Conservation (phyloP, 768 basidiomycete genomes). For the Amanita thiersii region DNA sequence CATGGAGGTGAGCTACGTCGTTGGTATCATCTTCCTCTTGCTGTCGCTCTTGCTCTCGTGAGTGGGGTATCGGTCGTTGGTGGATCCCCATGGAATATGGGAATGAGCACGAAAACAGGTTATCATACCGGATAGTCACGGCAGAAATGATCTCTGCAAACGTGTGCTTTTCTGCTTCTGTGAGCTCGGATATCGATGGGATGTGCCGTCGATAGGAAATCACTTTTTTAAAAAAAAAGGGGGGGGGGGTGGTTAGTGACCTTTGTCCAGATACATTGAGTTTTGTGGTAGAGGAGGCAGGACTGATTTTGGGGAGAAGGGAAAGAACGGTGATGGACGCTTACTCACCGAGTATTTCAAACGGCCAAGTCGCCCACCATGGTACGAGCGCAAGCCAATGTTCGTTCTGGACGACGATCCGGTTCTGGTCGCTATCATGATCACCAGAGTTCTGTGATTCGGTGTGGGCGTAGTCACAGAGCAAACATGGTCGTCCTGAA, state of each 20-base stretch:
- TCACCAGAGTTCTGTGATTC: constrained; percentile 40
- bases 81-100: constrained; percentile 95
- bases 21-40: constrained; percentile 32
- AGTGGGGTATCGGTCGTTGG: constrained; percentile 59
- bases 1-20: constrained; percentile 70
- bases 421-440: constrained; percentile 32
- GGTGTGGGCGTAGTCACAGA: constrained; percentile 72
- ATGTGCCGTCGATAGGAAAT: constrained; percentile 76
- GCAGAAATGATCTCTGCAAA: constrained; percentile 63
- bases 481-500: constrained; percentile 53
- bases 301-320: neutral
- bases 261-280: too few species aligned
- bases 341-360: constrained; percentile 65
- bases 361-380: constrained; percentile 97
- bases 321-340: neutral
- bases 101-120: constrained; percentile 79
- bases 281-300: too few species aligned
- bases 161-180: constrained; percentile 46
- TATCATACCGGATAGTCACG: constrained; percentile 65
- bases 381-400: constrained; percentile 84
- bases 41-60: constrained; percentile 9
- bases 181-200: constrained; percentile 56
- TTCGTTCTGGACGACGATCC: constrained; percentile 64
- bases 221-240: constrained; percentile 34
- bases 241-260: neutral